Evolutionary conservation across 192 early-diverging fungal species (phyloP).

Genomic region (Rhizophagus sp.): DNA sequence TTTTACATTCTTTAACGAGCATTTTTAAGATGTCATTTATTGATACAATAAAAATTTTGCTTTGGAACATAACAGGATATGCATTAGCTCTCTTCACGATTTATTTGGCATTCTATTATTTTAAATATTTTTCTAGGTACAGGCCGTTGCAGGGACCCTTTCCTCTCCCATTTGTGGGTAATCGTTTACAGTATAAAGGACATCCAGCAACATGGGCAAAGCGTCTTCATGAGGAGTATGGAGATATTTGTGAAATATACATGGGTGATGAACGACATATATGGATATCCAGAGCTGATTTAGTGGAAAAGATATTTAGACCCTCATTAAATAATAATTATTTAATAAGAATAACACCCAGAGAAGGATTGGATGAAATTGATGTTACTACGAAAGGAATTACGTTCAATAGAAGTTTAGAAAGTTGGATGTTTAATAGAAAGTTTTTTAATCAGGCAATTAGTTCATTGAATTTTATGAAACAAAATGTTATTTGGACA

Average conservation of each 20-base stretch:
- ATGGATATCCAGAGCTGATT: constrained; percentile 10
- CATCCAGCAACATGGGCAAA: neutral
- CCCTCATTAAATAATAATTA: constrained; percentile 27
- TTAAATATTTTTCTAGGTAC: neutral
- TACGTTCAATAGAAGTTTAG: constrained; percentile 12
- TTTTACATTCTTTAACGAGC: too few species aligned
- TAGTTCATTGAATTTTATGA: constrained; percentile 7
- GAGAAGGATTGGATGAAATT: constrained; percentile 22
- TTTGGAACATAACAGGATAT: neutral
- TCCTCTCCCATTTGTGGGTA: constrained; percentile 21
- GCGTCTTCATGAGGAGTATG: constrained; percentile 8
- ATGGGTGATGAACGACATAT: constrained; percentile 23
- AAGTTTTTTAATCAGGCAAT: constrained; percentile 16
- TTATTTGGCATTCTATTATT: constrained; percentile 3
- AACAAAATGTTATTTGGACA: neutral
- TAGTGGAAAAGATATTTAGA: constrained; percentile 19
- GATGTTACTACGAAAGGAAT: neutral
- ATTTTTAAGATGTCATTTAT: neutral
- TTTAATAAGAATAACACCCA: neutral
- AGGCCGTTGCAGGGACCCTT: neutral
- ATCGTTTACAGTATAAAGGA: neutral
- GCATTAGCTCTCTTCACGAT: neutral
- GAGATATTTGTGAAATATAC: constrained; percentile 30
- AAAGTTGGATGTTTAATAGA: constrained; percentile 22
- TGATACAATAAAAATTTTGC: neutral